Conservation (phyloP, 345 rosid species). For the Linum tenue region DNA sequence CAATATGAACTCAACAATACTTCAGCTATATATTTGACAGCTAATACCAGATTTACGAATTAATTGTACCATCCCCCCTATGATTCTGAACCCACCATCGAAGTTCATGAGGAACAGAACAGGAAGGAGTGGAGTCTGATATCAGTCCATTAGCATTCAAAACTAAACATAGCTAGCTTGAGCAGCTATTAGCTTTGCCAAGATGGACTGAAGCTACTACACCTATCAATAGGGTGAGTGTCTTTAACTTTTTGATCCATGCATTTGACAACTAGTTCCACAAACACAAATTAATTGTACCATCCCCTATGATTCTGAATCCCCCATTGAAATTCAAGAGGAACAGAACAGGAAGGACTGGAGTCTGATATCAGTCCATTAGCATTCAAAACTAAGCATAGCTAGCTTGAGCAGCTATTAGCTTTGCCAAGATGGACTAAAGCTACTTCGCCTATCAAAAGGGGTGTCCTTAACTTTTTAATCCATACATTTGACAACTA, state of each 20-base stretch:
- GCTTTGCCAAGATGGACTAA: slow-evolving; percentile 62
- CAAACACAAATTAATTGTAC: neutral
- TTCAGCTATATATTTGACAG: neutral
- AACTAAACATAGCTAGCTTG: slow-evolving; percentile 25
- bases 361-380: slow-evolving; percentile 33
- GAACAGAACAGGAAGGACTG: slow-evolving; percentile 14
- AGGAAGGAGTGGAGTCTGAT: slow-evolving; percentile 12
- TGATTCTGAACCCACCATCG: slow-evolving; percentile 16
- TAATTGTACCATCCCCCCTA: slow-evolving; percentile 14
- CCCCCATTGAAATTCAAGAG: slow-evolving; percentile 5
- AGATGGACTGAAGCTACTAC: slow-evolving; percentile 16
- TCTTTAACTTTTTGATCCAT: neutral
- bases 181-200: slow-evolving; percentile 45
- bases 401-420: slow-evolving; percentile 23
- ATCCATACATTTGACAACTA: no score
- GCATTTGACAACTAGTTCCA: neutral
- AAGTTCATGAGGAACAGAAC: slow-evolving; percentile 12
- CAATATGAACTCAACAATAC: neutral
- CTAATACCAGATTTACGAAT: neutral
- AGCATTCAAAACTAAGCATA: slow-evolving; percentile 40
- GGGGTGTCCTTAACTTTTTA: no score
- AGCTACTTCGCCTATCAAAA: neutral
- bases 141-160: slow-evolving; percentile 47
- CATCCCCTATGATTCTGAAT: slow-evolving; percentile 20
- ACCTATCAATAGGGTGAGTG: neutral